Base-by-base conservation (phyloP, 345 rosid species). In the Aegle marmelos region DNA sequence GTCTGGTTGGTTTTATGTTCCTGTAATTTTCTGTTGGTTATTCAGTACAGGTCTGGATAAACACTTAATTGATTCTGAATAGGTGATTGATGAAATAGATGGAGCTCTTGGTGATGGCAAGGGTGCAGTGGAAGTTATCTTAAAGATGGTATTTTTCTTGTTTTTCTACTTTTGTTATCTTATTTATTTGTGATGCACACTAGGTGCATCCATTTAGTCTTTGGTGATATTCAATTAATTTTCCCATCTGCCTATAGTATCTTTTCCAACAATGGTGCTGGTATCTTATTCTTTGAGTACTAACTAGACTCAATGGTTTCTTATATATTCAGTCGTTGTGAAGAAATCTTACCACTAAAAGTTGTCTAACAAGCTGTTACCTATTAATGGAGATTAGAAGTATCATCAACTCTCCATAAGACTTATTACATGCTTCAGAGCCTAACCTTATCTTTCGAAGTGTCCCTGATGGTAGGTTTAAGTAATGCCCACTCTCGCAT, bases 11-110 rank as follows among this genome's bases (percentile, higher is more conserved):
- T 84, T 67, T 39, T 39, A 63, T 70, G 48, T 71, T 72, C 22
- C 34, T 16, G 53, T 45, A 36, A 57, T 77, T 70, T 77, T 30
- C 50, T 54, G 33, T 68, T 74, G 27, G 64, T 77, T 25, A 70
- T 34, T 63, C 58, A 16, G 65, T 13, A 60, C 56, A 54, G 31
- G 74, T 68, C 25, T 53, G 64, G 64, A 74, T 21, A 71, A 72
- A 65, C 54, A 74, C 75, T 80, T 64, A 76, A 70, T 27, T 72
- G 56, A 28, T 74, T 79, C 76, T 83, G 27, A 81, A 54, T 82
- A 96, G 99, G 95, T 96, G 64, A 92, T 96, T 83, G 99, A 96
- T 88, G 99, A 96, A 92, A 96, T 93, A 85, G 99, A 96, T 84
- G 99, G 99, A 82, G 94, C 97, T 83, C 99, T 89, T 79, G 90